Evolutionary conservation across 2,329 filamentous ascomycete genomes (phyloP).

Genomic region (Aspergillus fijiensis): DNA sequence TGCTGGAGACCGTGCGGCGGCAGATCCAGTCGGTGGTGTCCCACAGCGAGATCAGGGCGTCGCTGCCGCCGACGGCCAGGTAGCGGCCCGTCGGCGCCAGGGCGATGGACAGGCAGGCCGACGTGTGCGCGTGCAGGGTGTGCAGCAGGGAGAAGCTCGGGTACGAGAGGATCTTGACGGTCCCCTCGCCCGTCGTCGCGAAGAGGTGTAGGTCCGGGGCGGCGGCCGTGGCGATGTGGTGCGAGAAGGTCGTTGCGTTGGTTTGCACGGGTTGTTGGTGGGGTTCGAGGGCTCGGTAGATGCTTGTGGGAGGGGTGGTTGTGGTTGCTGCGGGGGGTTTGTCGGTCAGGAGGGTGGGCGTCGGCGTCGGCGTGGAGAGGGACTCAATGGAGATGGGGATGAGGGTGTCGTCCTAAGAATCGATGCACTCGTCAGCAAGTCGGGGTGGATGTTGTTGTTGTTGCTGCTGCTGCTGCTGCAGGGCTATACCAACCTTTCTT

Average conservation of each 20-base stretch:
- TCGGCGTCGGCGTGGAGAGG: constrained; percentile 38
- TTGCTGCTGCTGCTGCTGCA: not conserved
- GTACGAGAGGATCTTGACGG: constrained; percentile 49
- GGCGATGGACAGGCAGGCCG: constrained; percentile 47
- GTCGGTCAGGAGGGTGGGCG: constrained; percentile 30
- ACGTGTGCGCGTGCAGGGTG: constrained; percentile 51
- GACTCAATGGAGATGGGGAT: constrained; percentile 47
- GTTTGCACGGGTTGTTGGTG: constrained; percentile 49
- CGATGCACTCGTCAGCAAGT: constrained; percentile 3
- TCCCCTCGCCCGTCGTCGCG: constrained; percentile 51
- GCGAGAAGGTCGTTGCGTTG: constrained; percentile 50
- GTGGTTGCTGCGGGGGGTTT: constrained; percentile 10
- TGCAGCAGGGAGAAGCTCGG: constrained; percentile 47
- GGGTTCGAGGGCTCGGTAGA: constrained; percentile 42
- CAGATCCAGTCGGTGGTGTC: constrained; percentile 54
- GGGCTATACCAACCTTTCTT: constrained; percentile 42
- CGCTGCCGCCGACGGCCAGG: constrained; percentile 49
- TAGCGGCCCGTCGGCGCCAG: constrained; percentile 50
- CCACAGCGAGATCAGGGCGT: constrained; percentile 52
- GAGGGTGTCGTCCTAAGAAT: constrained; percentile 46
- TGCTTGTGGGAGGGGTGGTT: constrained; percentile 21
- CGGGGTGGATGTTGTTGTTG: not conserved
- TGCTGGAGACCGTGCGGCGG: constrained; percentile 47
- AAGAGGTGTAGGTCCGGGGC: constrained; percentile 44
- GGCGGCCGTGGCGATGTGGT: constrained; percentile 38